Percentiles rank a stretch among this genome's conserved stretches.
phyloP scores from a whole-genome alignment of 1,284 basidiomycete species.

The Sanghuangporus baumii region DNA sequence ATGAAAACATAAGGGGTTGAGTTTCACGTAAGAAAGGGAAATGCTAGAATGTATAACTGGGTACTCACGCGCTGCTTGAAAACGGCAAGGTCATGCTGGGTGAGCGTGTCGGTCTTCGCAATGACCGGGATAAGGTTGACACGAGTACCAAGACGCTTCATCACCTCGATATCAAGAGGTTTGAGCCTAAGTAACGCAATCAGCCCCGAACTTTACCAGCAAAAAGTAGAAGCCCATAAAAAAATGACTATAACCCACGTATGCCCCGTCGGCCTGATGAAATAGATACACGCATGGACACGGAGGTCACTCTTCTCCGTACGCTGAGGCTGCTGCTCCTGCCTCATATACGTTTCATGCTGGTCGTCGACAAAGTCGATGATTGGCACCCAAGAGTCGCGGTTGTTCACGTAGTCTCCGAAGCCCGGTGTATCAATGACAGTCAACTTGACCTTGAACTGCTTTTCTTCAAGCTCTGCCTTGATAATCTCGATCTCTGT shows the following conservation, averaged over 20 bases:
- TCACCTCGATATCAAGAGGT: conserved; percentile 98
- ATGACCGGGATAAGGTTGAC: conserved; percentile 98
- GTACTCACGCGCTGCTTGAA: conserved; percentile 89
- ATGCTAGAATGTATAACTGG: neutral
- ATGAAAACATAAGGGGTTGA: neutral
- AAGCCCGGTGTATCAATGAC: conserved; percentile 99
- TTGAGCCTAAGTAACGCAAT: conserved; percentile 62
- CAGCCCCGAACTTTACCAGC: neutral
- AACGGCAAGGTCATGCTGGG: conserved; percentile 82
- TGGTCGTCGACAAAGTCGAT: conserved; percentile 99
- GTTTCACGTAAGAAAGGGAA: neutral
- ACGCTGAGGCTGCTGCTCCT: conserved; percentile 97
- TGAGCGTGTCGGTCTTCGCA: conserved; percentile 95
- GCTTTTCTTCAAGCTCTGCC: conserved; percentile 96
- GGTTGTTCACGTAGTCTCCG: conserved; percentile 99
- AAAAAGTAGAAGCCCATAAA: neutral
- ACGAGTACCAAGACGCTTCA: conserved; percentile 94
- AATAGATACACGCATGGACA: conserved; percentile 97
- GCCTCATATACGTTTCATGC: conserved; percentile 98
- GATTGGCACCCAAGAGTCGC: conserved; percentile 96
- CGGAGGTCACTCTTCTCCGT: conserved; percentile 91
- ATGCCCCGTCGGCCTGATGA: conserved; percentile 94
- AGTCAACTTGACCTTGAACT: conserved; percentile 98
- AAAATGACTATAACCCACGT: conserved; percentile 54
- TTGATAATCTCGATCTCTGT: conserved; percentile 97